These are phyloP conservation scores for Ogataea pilisensis DNA, from an alignment of 805 yeast genomes.

Conservation along the genomic window DNA sequence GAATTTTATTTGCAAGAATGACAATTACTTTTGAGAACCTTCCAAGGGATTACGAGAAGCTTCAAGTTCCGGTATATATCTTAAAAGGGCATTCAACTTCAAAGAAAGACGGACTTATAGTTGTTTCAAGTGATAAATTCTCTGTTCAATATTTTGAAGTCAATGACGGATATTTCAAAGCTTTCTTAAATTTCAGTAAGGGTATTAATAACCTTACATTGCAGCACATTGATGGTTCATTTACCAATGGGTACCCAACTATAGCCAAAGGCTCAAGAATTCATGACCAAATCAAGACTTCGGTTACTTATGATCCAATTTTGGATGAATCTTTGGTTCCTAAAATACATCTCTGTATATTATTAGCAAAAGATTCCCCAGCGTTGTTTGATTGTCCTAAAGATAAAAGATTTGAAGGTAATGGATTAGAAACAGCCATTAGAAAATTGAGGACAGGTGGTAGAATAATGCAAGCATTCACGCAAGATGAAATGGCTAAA, in stretches of 20 bases:
- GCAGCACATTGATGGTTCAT: slow-evolving; percentile 39
- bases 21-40: slow-evolving; percentile 30
- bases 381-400: slow-evolving; percentile 65
- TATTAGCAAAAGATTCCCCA: slow-evolving; percentile 73
- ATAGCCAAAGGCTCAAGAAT: slow-evolving; percentile 13
- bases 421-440: slow-evolving; percentile 59
- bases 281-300: slow-evolving; percentile 13
- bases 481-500: slow-evolving; percentile 81
- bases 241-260: slow-evolving; percentile 31
- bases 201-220: slow-evolving; percentile 61
- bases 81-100: slow-evolving; percentile 43
- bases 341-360: slow-evolving; percentile 72
- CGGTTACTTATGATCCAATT: slow-evolving; percentile 50
- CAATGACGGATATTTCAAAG: slow-evolving; percentile 68
- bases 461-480: slow-evolving; percentile 84
- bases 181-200: slow-evolving; percentile 53
- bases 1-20: slow-evolving; percentile 15
- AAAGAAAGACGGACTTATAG: slow-evolving; percentile 32
- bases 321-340: slow-evolving; percentile 38
- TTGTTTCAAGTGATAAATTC: slow-evolving; percentile 41
- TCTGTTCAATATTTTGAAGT: slow-evolving; percentile 75
- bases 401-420: slow-evolving; percentile 50
- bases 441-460: slow-evolving; percentile 75
- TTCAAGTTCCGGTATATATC: slow-evolving; percentile 45
- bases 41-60: slow-evolving; percentile 28